A percentile compares a stretch with the other conserved stretches of the same genome.
Evolutionary conservation across 2,329 filamentous ascomycete species (phyloP).

Genomic region (Balansia obtecta): DNA sequence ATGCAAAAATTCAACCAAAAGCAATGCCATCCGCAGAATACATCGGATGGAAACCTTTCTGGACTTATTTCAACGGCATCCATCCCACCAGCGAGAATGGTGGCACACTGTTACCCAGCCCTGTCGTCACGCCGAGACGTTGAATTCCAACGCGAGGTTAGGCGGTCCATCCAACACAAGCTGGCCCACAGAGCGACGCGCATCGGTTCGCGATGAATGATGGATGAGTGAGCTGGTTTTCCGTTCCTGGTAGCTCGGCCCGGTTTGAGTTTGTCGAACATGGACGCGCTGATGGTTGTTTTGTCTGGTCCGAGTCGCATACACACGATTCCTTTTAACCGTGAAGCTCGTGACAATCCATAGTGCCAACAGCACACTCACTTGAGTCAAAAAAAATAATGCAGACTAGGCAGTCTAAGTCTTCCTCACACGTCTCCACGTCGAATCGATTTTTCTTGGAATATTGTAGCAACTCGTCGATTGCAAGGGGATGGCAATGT

Average conservation of each 20-base stretch:
- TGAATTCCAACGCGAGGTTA: constrained; percentile 14
- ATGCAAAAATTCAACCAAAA: background rate
- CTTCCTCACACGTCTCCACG: too few relatives aligned
- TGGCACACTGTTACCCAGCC: constrained; percentile 7
- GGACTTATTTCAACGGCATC: background rate
- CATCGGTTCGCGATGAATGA: background rate
- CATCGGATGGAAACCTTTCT: background rate
- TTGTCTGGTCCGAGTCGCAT: background rate
- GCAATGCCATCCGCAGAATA: background rate
- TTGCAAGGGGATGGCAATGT: too few relatives aligned
- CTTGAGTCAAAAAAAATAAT: background rate
- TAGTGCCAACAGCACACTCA: background rate
- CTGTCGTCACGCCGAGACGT: constrained; percentile 10
- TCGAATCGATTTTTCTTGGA: background rate
- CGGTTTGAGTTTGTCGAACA: background rate
- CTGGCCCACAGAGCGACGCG: background rate
- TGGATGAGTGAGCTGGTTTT: background rate
- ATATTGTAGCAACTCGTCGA: background rate
- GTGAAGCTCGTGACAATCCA: background rate
- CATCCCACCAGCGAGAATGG: background rate
- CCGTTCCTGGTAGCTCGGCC: background rate
- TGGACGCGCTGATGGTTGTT: background rate
- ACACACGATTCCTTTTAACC: background rate
- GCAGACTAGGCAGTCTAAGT: background rate
- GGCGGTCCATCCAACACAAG: background rate